Evolutionary conservation across 352 stramenopile species (phyloP), one percentile per base, ranked within the genome.

Genomic region (Phytophthora capsici): DNA sequence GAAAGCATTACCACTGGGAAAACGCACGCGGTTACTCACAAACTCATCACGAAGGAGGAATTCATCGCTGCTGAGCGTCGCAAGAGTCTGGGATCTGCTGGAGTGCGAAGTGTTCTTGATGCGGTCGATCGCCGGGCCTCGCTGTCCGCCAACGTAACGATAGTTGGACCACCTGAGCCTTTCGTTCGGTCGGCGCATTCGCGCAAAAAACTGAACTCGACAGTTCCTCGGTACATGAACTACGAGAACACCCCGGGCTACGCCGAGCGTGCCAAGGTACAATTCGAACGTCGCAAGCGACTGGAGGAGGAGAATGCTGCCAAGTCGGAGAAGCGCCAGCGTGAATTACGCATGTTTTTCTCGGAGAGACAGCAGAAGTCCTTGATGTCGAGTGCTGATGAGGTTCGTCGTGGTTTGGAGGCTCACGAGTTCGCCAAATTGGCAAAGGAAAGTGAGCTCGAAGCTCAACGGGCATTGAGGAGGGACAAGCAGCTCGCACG

Each of bases 201-300:
- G 48, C 77, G 79, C n/a, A 80, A 78, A 22, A 83, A 82, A 25
- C 59, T 81, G 12, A 73, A 80, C 44, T 80, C 66, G 25, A 77
- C 82, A 0, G 54, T 76, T 10, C 82, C 84, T 10, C 79, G 84
- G 13, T 93, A 93, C 53, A 53, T 93, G 71, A 60, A 88, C 22
- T 93, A 91, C 64, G 58, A 78, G 50, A 83, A 82, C 9, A 66
- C 61, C 0, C 63, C 71, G 1, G 73, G 67, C 4, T 93, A 84
- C 51, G 59, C 63, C 25, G 69, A 77, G 23, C 77, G 83, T 54
- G 72, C 80, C 13, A 79, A 83, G 28, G 50, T 73, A 60, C 84
- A 93, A 55, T 53, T 84, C 14, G 80, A 93, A 36, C 84, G 84
- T 17, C 82, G 84, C 17, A 87, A 78, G 50, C 80, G 82, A 12